These are phyloP conservation scores for Colletotrichum lini DNA, from an alignment of 2,329 filamentous ascomycete species.

Conservation along the genomic window DNA sequence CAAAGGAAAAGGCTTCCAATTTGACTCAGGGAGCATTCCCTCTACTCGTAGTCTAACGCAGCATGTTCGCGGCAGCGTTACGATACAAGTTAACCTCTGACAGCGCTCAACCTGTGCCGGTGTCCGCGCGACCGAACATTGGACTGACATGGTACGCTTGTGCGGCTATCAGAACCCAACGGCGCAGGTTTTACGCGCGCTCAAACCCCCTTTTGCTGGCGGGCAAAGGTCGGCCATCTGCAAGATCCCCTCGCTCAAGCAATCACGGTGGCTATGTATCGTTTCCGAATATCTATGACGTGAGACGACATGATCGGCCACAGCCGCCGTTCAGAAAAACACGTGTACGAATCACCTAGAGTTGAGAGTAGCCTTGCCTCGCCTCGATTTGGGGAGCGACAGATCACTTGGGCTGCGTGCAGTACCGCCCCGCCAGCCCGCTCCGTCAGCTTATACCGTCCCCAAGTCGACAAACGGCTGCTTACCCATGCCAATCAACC, in stretches of 20 bases:
- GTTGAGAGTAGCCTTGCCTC: background rate
- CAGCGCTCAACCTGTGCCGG: slow-evolving; percentile 20
- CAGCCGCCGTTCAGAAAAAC: slow-evolving; percentile 9
- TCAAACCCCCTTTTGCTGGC: background rate
- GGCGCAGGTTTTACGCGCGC: slow-evolving; percentile 22
- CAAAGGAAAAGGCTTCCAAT: background rate
- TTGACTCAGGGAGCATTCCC: too few relatives aligned
- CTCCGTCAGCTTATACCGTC: background rate
- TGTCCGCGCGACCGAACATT: slow-evolving; percentile 35
- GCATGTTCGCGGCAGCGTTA: background rate
- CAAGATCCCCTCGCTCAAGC: slow-evolving; percentile 34
- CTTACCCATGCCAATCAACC: background rate
- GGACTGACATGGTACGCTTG: slow-evolving; percentile 21
- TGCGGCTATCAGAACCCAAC: slow-evolving; percentile 14
- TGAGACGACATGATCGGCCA: slow-evolving; percentile 19
- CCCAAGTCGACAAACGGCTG: background rate
- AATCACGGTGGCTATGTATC: slow-evolving; percentile 34
- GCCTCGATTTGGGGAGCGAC: background rate
- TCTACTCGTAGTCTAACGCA: too few relatives aligned
- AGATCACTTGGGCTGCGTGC: background rate
- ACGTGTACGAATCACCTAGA: background rate
- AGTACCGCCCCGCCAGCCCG: too few relatives aligned
- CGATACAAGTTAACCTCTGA: background rate
- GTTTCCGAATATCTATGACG: slow-evolving; percentile 34
- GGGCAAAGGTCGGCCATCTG: background rate